Base-by-base conservation (phyloP, 1,284 basidiomycete species). In the Pyrrhoderma lamaoense region DNA sequence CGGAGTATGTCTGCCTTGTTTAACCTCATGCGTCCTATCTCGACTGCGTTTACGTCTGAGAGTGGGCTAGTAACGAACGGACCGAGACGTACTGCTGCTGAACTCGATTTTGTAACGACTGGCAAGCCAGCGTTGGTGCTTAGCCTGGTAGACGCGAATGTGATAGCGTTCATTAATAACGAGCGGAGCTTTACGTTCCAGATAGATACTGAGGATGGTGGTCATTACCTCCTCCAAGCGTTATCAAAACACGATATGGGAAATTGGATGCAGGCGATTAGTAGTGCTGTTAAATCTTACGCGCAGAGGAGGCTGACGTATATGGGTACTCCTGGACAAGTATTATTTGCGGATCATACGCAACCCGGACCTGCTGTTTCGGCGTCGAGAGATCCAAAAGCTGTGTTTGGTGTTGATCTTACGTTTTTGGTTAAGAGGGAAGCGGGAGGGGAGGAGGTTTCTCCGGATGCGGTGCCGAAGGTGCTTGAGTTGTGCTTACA, bases 11-110 rank as follows among this genome's bases (percentile, higher is more conserved):
- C 82, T 1, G 82, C 83, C 0, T 83, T 91, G 65, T 76, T 90
- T 65, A 83, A 82, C 57, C 73, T 89, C 64, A 89, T 90, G 80
- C 77, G 88, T n/a, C 87, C 87, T 0, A 82, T 90, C 53, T 91
- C 88, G 14, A 89, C 80, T 56, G 86, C 87, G 1, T 88, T 89
- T 61, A 80, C 79, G 13, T 76, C 80, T 31, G 83, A 85, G 45
- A 71, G 71, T 35, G 63, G 71, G 34, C 67, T 69, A 18, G 58
- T 71, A 5, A n/a, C 38, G 5, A 31, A 5, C 11, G 27, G 27
- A 31, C 59, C 70, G n/a, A 81, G 78, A 61, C 77, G 74, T 51
- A 84, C 81, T 0, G 72, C 83, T 0, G 75, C 76, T 0, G 85
- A 90, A 58, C 70, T 91, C 42, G 85, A 90, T 61, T 90, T 90